These are phyloP conservation scores for Metschnikowia dekortorum DNA, from an alignment of 805 yeast species.

Conservation along the genomic window DNA sequence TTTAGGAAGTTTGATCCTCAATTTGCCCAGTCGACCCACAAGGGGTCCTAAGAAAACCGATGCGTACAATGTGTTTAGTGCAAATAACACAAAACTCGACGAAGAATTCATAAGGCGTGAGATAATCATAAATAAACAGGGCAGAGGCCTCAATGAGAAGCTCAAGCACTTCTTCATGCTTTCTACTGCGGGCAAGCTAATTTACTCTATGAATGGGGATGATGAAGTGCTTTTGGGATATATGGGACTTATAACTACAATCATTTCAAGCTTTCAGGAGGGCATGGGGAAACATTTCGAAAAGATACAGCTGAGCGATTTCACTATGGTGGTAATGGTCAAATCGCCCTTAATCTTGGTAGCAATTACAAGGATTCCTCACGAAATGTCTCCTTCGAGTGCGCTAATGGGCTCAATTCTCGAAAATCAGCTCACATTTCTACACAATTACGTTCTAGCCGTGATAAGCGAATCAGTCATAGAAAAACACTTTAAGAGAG, in stretches of 20 bases:
- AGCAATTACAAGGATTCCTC: conserved; percentile 52
- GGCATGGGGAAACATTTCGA: conserved; percentile 36
- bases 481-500: conserved; percentile 56
- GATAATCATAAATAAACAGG: conserved; percentile 17
- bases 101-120: conserved; percentile 6
- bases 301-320: conserved; percentile 48
- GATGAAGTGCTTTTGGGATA: conserved; percentile 65
- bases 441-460: conserved; percentile 76
- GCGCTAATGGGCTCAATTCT: conserved; percentile 16
- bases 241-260: conserved; percentile 77
- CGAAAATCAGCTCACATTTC: conserved; percentile 54
- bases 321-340: conserved; percentile 53
- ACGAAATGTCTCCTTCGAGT: conserved; percentile 31
- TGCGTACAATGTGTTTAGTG: conserved; percentile 10
- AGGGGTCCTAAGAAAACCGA: neutral
- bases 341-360: conserved; percentile 69
- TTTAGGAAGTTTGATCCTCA: conserved; percentile 8
- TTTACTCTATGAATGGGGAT: conserved; percentile 71
- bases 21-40: neutral
- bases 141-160: conserved; percentile 24
- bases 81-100: conserved; percentile 7
- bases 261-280: conserved; percentile 63
- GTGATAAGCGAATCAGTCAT: conserved; percentile 80
- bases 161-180: conserved; percentile 73
- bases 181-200: conserved; percentile 85